Percentiles rank a stretch among this genome's conserved stretches.
Evolutionary conservation across 306 rosid species (phyloP).

Genomic region (Cyamopsis tetragonoloba): DNA sequence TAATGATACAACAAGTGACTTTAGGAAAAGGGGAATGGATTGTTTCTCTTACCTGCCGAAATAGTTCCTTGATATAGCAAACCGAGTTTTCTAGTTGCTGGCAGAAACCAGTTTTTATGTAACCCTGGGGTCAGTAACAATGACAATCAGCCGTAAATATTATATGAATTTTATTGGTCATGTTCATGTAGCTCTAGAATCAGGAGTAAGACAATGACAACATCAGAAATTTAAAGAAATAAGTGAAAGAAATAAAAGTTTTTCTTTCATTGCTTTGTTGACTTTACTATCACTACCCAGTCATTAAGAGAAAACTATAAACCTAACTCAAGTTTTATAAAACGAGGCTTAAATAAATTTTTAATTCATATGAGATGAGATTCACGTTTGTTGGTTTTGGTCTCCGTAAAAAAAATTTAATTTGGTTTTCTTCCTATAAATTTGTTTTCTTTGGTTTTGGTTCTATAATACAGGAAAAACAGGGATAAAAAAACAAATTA

Average conservation of each 20-base stretch:
- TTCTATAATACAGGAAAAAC: too few relatives aligned
- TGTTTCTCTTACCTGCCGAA: slow-evolving; percentile 47
- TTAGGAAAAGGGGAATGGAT: not conserved
- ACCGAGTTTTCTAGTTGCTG: slow-evolving; percentile 61
- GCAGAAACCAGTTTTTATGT: slow-evolving; percentile 28
- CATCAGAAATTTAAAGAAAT: too few relatives aligned
- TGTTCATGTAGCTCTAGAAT: not conserved
- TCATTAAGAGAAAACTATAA: too few relatives aligned
- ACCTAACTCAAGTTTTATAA: too few relatives aligned
- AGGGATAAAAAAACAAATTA: too few relatives aligned
- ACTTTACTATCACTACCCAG: not conserved
- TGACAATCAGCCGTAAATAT: not conserved
- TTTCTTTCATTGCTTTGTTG: not conserved
- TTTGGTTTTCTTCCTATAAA: too few relatives aligned
- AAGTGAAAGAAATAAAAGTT: not conserved
- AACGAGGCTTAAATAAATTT: too few relatives aligned
- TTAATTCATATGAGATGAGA: too few relatives aligned
- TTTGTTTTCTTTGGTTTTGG: too few relatives aligned
- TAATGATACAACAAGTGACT: not conserved
- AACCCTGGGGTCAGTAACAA: not conserved
- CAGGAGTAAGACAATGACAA: not conserved
- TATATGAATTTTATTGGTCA: not conserved
- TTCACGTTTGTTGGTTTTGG: too few relatives aligned
- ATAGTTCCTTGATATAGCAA: slow-evolving; percentile 28
- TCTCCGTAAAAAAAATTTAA: too few relatives aligned